These are phyloP conservation scores for Fusarium lateritium DNA, from an alignment of 2,329 filamentous ascomycete genomes.

Conservation along the genomic window DNA sequence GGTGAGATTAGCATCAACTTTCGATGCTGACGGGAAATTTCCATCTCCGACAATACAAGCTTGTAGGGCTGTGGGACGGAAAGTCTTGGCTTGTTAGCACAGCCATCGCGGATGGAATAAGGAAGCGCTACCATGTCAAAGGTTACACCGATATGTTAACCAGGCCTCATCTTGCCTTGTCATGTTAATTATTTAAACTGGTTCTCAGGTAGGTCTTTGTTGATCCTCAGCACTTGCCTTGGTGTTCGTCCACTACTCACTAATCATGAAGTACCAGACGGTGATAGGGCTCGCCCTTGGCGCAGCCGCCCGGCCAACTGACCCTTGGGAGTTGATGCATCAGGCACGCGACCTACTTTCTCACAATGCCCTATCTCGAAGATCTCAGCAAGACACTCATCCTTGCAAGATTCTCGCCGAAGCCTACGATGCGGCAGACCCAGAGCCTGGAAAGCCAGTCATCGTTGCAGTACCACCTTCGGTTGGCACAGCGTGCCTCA, in stretches of 20 bases:
- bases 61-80: background rate
- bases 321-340: conserved; percentile 31
- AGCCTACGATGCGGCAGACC: conserved; percentile 16
- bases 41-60: background rate
- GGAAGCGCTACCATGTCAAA: background rate
- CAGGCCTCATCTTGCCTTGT: too few species aligned
- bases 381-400: conserved; percentile 4
- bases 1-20: background rate
- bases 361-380: conserved; percentile 11
- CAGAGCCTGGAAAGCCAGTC: conserved; percentile 6
- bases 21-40: background rate
- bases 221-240: background rate
- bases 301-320: conserved; percentile 12
- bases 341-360: conserved; percentile 14
- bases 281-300: conserved; percentile 33
- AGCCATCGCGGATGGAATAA: background rate
- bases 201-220: background rate
- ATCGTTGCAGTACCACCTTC: conserved; percentile 26
- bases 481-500: conserved; percentile 33
- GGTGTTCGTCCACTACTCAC: background rate
- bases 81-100: background rate
- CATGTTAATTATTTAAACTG: background rate
- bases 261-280: conserved; percentile 26
- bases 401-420: conserved; percentile 30
- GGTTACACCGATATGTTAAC: background rate